Evolutionary conservation across 306 rosid species (phyloP), one percentile per base, ranked within the genome.

Genomic region (Corylus heterophylla): DNA sequence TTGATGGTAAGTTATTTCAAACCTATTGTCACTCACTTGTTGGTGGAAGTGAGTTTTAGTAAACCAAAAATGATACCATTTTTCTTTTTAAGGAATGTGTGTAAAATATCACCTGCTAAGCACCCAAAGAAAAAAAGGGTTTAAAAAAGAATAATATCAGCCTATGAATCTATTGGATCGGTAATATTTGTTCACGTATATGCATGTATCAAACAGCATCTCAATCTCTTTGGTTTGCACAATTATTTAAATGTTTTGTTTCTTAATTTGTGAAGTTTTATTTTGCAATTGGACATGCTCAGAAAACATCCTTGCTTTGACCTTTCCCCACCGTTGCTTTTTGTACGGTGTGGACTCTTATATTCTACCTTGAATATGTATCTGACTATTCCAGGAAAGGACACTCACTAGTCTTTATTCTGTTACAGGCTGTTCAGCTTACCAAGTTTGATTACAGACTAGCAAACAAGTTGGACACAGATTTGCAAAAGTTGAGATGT

Each of bases 391-490:
- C 73, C 47, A 17, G 64, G 61, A 80, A 80, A 59, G 51, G 66
- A 61, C 76, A 84, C 80, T 85, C 37, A 76, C 29, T 73, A 77
- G 68, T 78, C 81, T 86, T 75, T 85, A 64, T 84, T 82, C 42
- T 81, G 58, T 83, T 79, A 80, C 96, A 96, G 98, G 98, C 94
- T 81, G 89, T 96, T 82, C 94, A 89, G 93, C 99, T 96, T 71
- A 91, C 85, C 86, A 93, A 88, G 88, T 96, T 90, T 83, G 99
- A 96, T 86, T 96, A 93, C 92, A 91, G 99, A 88, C 98, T 96
- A 67, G 88, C 99, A 85, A 96, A 93, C 90, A 94, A 83, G 86
- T 85, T 96, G 92, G 89, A 80, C 64, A 85, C 97, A 51, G 97
- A 96, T 81, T 87, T 89, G 71, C 99, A 96, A 85, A 96, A 93